Evolutionary conservation across 345 rosid species (phyloP), one percentile per base, ranked within the genome.

Genomic region (Brassica juncea): DNA sequence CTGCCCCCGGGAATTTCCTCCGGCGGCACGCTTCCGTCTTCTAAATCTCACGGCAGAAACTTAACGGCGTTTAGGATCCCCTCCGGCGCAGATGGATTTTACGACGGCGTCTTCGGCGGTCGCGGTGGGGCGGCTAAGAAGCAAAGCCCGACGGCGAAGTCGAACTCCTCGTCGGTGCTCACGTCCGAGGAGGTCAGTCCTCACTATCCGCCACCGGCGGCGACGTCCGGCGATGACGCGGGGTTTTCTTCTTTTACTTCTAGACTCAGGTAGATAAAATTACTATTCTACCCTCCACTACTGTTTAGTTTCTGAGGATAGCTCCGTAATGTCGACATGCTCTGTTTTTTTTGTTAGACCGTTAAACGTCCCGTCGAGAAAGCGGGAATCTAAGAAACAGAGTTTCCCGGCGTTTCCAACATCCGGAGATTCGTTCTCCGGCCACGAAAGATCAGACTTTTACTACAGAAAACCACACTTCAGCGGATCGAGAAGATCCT

Each of bases 121-220:
- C 5, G 80, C 73, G 16, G 85, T 8, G 66, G 89, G 11, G 73
- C 55, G 79, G 86, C 85, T 1, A 72, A 87, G 60, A 84, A 82
- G 28, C 90, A 89, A 12, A 75, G 42, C 12, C 19, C 74, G 7
- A 8, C 19, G 0, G 19, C 69, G 14, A 81, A 72, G 73, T 7
- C 95, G 2, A 89, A 92, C 68, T 89, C 97, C 0, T 91, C 97
- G 0, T 94, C 99, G 2, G 91, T 88, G 2, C 71, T 91, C 42
- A 91, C 98, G 61, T 92, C 98, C 0, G 97, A 90, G 79, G 98
- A 89, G 31, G 87, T 86, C 5, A 95, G 96, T 74, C 98, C 99
- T 66, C 89, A 82, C 64, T 86, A 89, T 37, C 89, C 87, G 16
- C 81, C 65, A 16, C 73, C 80, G 71, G 71, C 77, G 8, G 83